Percentiles rank a stretch among this genome's conserved stretches.
Evolutionary conservation across 2,329 filamentous ascomycete species (phyloP).

Genomic region (Truncatella angustata): DNA sequence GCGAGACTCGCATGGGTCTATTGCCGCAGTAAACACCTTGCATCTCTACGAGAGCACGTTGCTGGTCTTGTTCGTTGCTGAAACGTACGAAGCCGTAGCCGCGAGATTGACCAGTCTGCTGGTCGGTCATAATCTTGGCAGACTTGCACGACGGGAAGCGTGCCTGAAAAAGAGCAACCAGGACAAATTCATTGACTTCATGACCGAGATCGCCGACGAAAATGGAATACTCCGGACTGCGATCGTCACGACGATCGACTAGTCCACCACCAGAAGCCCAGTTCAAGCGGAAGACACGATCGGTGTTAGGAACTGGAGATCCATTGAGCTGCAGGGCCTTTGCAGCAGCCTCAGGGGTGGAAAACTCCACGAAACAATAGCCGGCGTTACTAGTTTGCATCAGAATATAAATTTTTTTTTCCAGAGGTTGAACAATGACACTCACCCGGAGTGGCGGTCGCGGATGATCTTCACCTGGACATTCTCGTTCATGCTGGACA

Average conservation of each 20-base stretch:
- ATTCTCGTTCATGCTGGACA: constrained; percentile 83
- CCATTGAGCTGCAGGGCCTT: constrained; percentile 93
- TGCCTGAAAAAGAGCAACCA: constrained; percentile 94
- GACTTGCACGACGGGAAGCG: constrained; percentile 98
- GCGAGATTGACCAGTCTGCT: constrained; percentile 94
- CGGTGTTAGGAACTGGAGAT: constrained; percentile 86
- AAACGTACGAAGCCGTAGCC: constrained; percentile 98
- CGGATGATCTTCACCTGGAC: constrained; percentile 99
- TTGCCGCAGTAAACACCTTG: constrained; percentile 99
- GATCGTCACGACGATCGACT: constrained; percentile 92
- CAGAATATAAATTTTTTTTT: constrained; percentile 11
- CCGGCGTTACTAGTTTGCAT: constrained; percentile 74
- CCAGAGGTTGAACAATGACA: background rate
- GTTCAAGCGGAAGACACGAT: constrained; percentile 96
- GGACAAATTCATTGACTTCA: constrained; percentile 97
- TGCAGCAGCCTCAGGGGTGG: constrained; percentile 75
- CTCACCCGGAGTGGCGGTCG: constrained; percentile 95
- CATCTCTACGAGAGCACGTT: constrained; percentile 95
- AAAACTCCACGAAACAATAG: constrained; percentile 97
- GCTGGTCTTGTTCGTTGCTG: constrained; percentile 91
- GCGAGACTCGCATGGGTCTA: constrained; percentile 96
- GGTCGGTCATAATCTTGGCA: constrained; percentile 99
- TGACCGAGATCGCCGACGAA: constrained; percentile 97
- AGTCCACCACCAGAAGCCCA: constrained; percentile 97
- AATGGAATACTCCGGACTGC: constrained; percentile 93